Conservation (phyloP, 2,329 filamentous ascomycete species). For the Hypoxylon sp. region DNA sequence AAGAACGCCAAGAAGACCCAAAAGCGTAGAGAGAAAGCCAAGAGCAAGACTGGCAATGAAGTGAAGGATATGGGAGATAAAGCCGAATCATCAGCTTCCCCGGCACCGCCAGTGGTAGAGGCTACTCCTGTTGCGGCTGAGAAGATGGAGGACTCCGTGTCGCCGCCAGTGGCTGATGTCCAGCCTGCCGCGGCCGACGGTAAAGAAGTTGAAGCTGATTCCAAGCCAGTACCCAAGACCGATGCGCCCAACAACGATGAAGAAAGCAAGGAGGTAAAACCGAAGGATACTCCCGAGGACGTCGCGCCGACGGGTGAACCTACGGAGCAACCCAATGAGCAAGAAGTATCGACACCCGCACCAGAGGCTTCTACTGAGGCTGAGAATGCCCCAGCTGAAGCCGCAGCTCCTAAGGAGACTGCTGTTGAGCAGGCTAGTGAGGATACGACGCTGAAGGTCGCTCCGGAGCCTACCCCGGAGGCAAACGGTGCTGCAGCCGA, state of each 20-base stretch:
- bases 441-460: constrained; percentile 1
- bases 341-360: constrained; percentile 11
- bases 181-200: constrained; percentile 4
- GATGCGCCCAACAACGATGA: constrained; percentile 6
- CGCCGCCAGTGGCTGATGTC: neutral
- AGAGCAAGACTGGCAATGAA: constrained; percentile 25
- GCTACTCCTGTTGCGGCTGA: constrained; percentile 1
- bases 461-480: neutral
- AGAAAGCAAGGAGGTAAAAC: constrained; percentile 21
- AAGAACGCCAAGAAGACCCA: constrained; percentile 30
- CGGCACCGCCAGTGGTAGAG: constrained; percentile 2
- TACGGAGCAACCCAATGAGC: constrained; percentile 5
- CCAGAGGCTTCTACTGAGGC: constrained; percentile 2
- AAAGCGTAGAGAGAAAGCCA: constrained; percentile 24
- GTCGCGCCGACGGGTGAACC: constrained; percentile 14
- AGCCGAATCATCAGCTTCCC: constrained; percentile 12
- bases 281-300: constrained; percentile 6
- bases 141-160: constrained; percentile 9
- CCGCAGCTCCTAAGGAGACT: constrained; percentile 7
- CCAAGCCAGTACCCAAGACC: constrained; percentile 15
- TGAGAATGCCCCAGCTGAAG: neutral
- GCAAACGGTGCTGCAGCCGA: neutral
- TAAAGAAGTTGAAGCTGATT: constrained; percentile 20
- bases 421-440: neutral
- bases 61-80: constrained; percentile 24